Conservation (phyloP, 768 basidiomycete genomes). For the Trametes villosa region DNA sequence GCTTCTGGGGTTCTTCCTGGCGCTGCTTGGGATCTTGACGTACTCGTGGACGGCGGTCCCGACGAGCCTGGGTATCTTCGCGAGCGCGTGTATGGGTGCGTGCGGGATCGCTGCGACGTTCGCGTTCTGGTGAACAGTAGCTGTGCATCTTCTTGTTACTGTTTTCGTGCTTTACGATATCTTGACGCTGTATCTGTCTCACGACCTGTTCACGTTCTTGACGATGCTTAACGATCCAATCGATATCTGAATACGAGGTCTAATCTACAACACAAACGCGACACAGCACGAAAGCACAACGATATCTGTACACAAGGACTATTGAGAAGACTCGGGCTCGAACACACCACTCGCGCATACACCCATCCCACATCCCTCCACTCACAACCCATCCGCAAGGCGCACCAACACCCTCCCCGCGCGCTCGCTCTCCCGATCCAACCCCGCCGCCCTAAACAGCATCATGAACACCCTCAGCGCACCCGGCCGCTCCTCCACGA, state of each 20-base stretch:
- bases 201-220: too few relatives aligned
- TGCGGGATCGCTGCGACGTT: conserved; percentile 18
- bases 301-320: too few relatives aligned
- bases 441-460: background rate
- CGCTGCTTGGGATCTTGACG: conserved; percentile 23
- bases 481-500: background rate
- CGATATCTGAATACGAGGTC: too few relatives aligned
- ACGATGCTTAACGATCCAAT: background rate
- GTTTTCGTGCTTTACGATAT: background rate
- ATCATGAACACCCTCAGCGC: background rate
- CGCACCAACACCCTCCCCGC: background rate
- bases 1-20: conserved; percentile 23
- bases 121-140: conserved; percentile 7
- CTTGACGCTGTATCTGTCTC: background rate
- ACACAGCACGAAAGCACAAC: too few relatives aligned
- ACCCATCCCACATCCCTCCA: too few relatives aligned
- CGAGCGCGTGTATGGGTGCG: conserved; percentile 29
- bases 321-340: too few relatives aligned
- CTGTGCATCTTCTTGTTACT: background rate
- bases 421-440: background rate
- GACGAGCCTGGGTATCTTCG: conserved; percentile 24
- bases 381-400: background rate
- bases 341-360: too few relatives aligned
- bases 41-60: conserved; percentile 31
- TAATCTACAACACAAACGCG: too few relatives aligned